Percentiles rank a stretch among this genome's conserved stretches.
Conservation (phyloP, 306 rosid genomes). For the Senna siamea region DNA sequence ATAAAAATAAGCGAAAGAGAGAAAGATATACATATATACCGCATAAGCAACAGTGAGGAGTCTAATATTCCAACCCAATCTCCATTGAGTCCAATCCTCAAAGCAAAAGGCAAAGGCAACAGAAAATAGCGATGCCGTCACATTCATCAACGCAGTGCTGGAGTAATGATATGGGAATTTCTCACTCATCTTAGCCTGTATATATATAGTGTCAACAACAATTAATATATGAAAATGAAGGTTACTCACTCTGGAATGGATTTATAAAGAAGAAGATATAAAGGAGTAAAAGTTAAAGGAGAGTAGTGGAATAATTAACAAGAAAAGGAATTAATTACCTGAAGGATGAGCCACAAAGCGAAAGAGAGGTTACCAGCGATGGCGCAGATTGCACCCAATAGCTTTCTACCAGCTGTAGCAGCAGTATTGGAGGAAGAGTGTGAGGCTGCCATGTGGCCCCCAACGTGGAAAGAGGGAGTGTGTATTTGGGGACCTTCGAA, state of each 20-base stretch:
- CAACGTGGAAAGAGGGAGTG: constrained; percentile 31
- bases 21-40: constrained; percentile 33
- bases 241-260: too few relatives aligned
- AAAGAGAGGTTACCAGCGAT: constrained; percentile 36
- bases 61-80: constrained; percentile 54
- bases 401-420: too few relatives aligned
- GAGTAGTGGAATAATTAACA: too few relatives aligned
- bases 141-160: constrained; percentile 41
- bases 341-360: constrained; percentile 59
- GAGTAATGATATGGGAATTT: constrained; percentile 38
- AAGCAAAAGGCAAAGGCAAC: constrained; percentile 35
- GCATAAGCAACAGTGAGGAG: constrained; percentile 46
- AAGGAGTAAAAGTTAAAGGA: too few relatives aligned
- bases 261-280: too few relatives aligned
- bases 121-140: constrained; percentile 29
- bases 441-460: neutral
- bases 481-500: constrained; percentile 49
- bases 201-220: too few relatives aligned
- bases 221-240: too few relatives aligned
- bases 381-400: constrained; percentile 31
- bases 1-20: too few relatives aligned
- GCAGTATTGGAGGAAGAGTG: neutral
- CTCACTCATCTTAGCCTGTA: constrained; percentile 43
- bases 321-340: constrained; percentile 37
- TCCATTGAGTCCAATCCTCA: constrained; percentile 46